Base-by-base conservation (phyloP, 1,284 basidiomycete genomes). In the Ustilago curta region DNA sequence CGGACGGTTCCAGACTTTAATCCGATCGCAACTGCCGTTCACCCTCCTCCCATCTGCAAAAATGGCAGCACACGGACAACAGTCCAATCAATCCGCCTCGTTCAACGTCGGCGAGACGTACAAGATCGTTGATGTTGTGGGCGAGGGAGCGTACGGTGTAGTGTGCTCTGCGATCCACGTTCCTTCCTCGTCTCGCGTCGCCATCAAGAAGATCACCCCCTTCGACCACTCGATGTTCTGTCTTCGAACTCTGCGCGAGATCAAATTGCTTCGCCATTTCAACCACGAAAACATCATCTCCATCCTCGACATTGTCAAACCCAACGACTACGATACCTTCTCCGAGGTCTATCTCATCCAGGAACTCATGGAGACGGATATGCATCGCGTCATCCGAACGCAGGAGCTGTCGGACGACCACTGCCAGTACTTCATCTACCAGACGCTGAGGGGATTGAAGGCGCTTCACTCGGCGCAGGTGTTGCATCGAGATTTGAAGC, bases 381-480 rank as follows among this genome's bases (percentile, higher is more conserved):
- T 84, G 78, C 83, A 84, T 55, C 70, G 83, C 0, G 83, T 85
- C 48, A 84, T 85, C 43, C 79, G 84, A 11, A 85, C 83, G 1
- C 84, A 85, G 63, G 81, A 85, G 51, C 77, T 84, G n/a, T 83
- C 82, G 6, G 82, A 95, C 81, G 93, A 95, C 84, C 95, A 96
- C 85, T 94, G 91, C 83, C 94, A 96, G 85, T 97, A 97, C 85
- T 96, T 96, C 85, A 91, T 95, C 78, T 97, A 97, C 85, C 94
- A 96, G 62, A 85, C 83, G 9, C 60, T 85, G 37, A 72, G 84
- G 19, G 84, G 83, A 2, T 72, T 85, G 51, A 85, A 85, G 63
- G 84, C 84, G 37, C 69, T 85, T 11, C 83, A 84, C 51, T 81
- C 81, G 29, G 83, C 83, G 6, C 78, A 83, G 48, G 83, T 84